These are phyloP conservation scores for Trametes cingulata DNA, from an alignment of 768 basidiomycete genomes.

Conservation along the genomic window DNA sequence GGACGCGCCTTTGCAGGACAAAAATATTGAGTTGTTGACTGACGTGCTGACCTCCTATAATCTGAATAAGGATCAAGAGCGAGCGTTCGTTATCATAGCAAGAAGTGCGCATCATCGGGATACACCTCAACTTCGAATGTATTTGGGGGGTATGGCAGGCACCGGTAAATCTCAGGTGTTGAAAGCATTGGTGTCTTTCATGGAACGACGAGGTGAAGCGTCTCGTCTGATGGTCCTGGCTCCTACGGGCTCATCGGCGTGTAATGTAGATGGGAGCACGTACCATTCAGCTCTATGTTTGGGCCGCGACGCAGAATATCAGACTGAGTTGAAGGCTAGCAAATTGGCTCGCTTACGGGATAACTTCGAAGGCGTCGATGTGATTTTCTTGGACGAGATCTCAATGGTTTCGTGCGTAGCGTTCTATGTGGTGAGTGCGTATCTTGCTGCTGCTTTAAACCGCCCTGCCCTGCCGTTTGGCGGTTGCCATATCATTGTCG, in stretches of 20 bases:
- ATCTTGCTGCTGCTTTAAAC: no score
- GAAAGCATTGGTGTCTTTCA: slow-evolving; percentile 14
- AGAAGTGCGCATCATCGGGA: neutral
- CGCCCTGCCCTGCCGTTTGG: no score
- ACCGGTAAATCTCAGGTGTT: slow-evolving; percentile 29
- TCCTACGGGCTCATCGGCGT: slow-evolving; percentile 25
- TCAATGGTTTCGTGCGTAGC: slow-evolving; percentile 40
- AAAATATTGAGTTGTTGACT: neutral
- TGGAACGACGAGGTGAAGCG: slow-evolving; percentile 14
- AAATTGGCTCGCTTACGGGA: neutral
- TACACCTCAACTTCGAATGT: slow-evolving; percentile 18
- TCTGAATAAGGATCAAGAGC: slow-evolving; percentile 17
- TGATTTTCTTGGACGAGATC: slow-evolving; percentile 45
- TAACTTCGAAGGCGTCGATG: slow-evolving; percentile 32
- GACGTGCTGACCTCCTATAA: neutral
- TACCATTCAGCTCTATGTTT: slow-evolving; percentile 25
- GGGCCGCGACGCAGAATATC: no score
- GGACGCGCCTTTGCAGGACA: neutral
- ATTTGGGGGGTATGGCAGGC: slow-evolving; percentile 28
- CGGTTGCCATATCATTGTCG: no score
- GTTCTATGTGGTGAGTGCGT: no score
- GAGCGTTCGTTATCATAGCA: slow-evolving; percentile 18
- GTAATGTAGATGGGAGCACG: slow-evolving; percentile 24
- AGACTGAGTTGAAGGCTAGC: neutral
- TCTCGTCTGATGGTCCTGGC: slow-evolving; percentile 17